These are phyloP conservation scores for Aspergillus fijiensis DNA, from an alignment of 2,329 filamentous ascomycete species.

Conservation along the genomic window DNA sequence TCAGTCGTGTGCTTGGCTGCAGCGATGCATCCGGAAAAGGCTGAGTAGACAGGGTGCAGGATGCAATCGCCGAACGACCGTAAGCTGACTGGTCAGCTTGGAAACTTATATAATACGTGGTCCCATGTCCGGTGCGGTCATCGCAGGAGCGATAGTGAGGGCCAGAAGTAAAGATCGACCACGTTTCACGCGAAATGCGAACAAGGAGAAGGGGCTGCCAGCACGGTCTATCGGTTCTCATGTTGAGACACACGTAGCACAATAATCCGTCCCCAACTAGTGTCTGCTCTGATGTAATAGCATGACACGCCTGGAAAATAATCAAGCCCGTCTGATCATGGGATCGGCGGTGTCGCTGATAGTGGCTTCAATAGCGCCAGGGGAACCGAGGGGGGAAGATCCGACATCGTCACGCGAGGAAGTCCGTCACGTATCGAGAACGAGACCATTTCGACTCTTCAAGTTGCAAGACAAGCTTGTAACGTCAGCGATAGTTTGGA, in stretches of 20 bases:
- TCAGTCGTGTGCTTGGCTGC: constrained; percentile 14
- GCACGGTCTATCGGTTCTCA: background rate
- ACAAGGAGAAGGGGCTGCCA: background rate
- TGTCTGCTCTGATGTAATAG: constrained; percentile 6
- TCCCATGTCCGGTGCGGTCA: constrained; percentile 6
- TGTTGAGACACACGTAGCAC: constrained; percentile 7
- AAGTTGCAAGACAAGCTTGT: background rate
- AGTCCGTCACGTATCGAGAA: background rate
- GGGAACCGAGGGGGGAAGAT: constrained; percentile 11
- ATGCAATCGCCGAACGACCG: constrained; percentile 2
- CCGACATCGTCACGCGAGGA: background rate
- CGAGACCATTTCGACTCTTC: background rate
- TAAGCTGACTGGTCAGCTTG: constrained; percentile 6
- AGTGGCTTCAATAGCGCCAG: constrained; percentile 15
- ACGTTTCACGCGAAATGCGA: constrained; percentile 2
- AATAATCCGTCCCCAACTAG: background rate
- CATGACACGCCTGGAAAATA: constrained; percentile 7
- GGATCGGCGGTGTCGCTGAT: constrained; percentile 15
- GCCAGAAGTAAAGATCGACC: background rate
- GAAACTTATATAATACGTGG: constrained; percentile 16
- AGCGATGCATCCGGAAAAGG: constrained; percentile 15
- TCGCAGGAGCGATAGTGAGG: background rate
- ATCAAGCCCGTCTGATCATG: constrained; percentile 11
- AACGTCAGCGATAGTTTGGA: background rate
- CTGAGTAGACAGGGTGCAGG: constrained; percentile 21